Base-by-base conservation (phyloP, 371 early-diverging fungal genomes). In the Cladochytrium tenue region DNA sequence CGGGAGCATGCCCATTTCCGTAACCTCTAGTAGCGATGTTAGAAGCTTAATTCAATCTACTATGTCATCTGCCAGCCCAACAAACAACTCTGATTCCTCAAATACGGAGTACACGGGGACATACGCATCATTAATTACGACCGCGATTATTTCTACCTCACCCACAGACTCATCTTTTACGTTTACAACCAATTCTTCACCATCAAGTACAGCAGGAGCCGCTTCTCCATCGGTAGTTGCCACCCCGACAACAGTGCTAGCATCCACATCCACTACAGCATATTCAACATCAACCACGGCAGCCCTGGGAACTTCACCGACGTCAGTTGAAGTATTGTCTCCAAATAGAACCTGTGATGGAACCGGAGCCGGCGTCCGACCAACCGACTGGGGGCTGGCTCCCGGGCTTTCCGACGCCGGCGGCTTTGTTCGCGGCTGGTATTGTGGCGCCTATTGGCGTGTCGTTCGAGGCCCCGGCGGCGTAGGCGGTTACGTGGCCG, bases 381-480 rank as follows among this genome's bases (percentile, higher is more conserved):
- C 43, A 1, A n/a, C 23, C 26, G 52, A 23, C 31, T 15, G 28
- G 13, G 25, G n/a, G 27, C 23, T 53, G 20, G 27, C 64, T 1
- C 32, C 13, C 33, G 58, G 35, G 2, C 43, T 28, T 13, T 2
- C 64, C 0, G n/a, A 50, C 26, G 28, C 56, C n/a, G 59, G 53
- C 26, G 59, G 64, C 2, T 64, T 69, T 32, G 50, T 69, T 30
- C 50, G 32, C 23, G 69, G 69, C 33, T 69, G 69, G 69, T 69
- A 69, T 35, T n/a, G 26, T 15, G 56, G 56, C 32, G 51, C 36
- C 23, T 69, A 59, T 56, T 69, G 69, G 69, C 63, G 69, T 27
- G 34, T 56, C 3, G 35, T 69, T 31, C 56, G 35, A 53, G 58
- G 5, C 7, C 3, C 63, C 53, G 62, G n/a, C 50, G 43, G 33